Evolutionary conservation across 2,329 filamentous ascomycete genomes (phyloP).

Genomic region (Trichophyton schoenleinii): DNA sequence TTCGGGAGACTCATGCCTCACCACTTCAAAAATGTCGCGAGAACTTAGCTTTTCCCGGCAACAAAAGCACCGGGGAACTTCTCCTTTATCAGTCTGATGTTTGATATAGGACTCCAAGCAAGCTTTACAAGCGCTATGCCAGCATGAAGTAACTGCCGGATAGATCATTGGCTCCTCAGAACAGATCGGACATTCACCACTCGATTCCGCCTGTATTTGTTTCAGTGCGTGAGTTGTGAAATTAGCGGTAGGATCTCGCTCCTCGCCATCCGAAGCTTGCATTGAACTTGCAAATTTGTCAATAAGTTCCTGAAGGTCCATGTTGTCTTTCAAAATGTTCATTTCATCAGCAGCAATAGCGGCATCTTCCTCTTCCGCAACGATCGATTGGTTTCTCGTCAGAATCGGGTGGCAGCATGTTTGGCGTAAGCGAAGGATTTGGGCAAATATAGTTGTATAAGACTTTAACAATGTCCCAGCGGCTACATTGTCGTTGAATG

Average conservation of each 20-base stretch:
- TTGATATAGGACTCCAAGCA: slow-evolving; percentile 84
- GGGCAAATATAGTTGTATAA: slow-evolving; percentile 93
- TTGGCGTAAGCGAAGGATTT: slow-evolving; percentile 83
- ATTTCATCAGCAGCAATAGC: slow-evolving; percentile 63
- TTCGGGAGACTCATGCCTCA: slow-evolving; percentile 48
- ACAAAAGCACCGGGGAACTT: slow-evolving; percentile 73
- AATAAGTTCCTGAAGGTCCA: slow-evolving; percentile 82
- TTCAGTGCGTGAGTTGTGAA: slow-evolving; percentile 80
- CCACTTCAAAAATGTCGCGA: slow-evolving; percentile 82
- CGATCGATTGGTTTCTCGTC: slow-evolving; percentile 69
- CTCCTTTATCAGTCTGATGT: slow-evolving; percentile 65
- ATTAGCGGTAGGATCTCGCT: slow-evolving; percentile 49
- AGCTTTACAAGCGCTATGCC: slow-evolving; percentile 92
- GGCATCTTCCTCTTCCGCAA: slow-evolving; percentile 79
- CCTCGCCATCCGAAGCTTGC: slow-evolving; percentile 41
- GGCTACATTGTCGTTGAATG: slow-evolving; percentile 76
- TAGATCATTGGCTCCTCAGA: slow-evolving; percentile 92
- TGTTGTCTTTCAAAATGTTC: slow-evolving; percentile 79
- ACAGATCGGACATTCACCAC: slow-evolving; percentile 87
- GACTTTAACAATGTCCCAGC: slow-evolving; percentile 89
- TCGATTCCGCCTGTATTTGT: slow-evolving; percentile 81
- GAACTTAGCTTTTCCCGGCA: slow-evolving; percentile 73
- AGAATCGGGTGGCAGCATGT: slow-evolving; percentile 88
- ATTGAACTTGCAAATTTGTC: slow-evolving; percentile 65
- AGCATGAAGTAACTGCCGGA: slow-evolving; percentile 88